Conservation (phyloP, 352 stramenopile genomes). For the Pythium biforme region DNA sequence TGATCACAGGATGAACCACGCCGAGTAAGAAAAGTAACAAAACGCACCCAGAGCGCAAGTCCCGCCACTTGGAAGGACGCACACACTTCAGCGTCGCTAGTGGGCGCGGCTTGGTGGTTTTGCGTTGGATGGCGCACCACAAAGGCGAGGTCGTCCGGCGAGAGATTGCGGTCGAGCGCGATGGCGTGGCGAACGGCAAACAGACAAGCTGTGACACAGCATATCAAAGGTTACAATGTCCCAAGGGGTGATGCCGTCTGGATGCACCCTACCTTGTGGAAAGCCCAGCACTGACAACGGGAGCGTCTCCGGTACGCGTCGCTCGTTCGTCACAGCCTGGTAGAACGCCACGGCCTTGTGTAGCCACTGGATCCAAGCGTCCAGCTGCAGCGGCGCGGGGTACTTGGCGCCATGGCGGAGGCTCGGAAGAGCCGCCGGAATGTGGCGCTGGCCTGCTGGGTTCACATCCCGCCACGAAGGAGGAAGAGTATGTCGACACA, state of each 20-base stretch:
- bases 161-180: slow-evolving; percentile 19
- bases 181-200: slow-evolving; percentile 37
- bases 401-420: background rate
- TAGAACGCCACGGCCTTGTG: slow-evolving; percentile 14
- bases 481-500: slow-evolving; percentile 4
- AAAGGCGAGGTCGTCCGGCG: slow-evolving; percentile 28
- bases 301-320: slow-evolving; percentile 15
- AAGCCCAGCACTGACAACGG: slow-evolving; percentile 43
- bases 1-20: too few species aligned
- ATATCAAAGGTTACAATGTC: too few species aligned
- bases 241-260: too few species aligned
- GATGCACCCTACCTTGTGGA: slow-evolving; percentile 53
- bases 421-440: background rate
- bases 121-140: slow-evolving; percentile 8
- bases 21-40: background rate
- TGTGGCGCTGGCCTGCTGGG: background rate
- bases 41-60: slow-evolving; percentile 45
- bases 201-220: slow-evolving; percentile 30
- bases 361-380: slow-evolving; percentile 18
- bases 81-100: slow-evolving; percentile 14
- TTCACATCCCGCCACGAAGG: slow-evolving; percentile 1
- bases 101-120: background rate
- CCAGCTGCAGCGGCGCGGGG: slow-evolving; percentile 1
- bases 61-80: slow-evolving; percentile 38
- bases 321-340: background rate